Conservation (phyloP, 352 stramenopile species). For the Pythium rishiriense region DNA sequence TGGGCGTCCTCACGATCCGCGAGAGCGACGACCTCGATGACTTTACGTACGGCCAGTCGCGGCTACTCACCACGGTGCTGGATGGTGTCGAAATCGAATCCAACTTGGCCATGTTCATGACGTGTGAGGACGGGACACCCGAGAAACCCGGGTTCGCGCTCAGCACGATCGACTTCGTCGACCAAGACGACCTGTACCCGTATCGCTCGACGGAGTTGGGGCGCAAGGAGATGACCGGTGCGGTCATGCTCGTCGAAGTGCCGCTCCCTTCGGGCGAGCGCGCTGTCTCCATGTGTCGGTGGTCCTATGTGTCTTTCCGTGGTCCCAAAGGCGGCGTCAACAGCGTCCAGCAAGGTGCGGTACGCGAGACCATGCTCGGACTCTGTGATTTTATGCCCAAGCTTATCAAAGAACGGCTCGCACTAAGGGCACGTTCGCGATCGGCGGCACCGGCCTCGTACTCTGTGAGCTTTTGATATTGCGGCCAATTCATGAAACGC, state of each 20-base stretch:
- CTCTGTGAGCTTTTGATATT: no score
- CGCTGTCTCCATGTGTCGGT: conserved; percentile 10
- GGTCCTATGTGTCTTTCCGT: conserved; percentile 6
- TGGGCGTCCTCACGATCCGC: conserved; percentile 10
- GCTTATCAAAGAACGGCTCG: no score
- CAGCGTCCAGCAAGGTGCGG: not conserved
- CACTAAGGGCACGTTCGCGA: no score
- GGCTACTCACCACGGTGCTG: conserved; percentile 6
- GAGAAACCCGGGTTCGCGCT: conserved; percentile 12
- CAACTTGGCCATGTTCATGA: conserved; percentile 13
- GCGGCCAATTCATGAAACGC: no score
- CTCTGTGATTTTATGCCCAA: conserved; percentile 9
- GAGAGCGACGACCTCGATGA: conserved; percentile 19
- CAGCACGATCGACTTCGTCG: conserved; percentile 17
- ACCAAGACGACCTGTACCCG: conserved; percentile 21
- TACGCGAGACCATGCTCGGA: not conserved
- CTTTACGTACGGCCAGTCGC: not conserved
- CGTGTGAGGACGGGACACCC: conserved; percentile 1
- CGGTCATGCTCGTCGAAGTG: conserved; percentile 8
- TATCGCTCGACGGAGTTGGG: conserved; percentile 1
- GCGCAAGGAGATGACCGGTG: conserved; percentile 13
- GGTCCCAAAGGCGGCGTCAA: not conserved
- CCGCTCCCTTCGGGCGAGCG: not conserved
- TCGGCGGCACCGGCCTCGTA: no score
- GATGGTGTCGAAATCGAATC: conserved; percentile 17